A percentile compares a stretch with the other conserved stretches of the same genome.
These are phyloP conservation scores for Pichia ethanolica DNA, from an alignment of 805 yeast species.

Conservation along the genomic window DNA sequence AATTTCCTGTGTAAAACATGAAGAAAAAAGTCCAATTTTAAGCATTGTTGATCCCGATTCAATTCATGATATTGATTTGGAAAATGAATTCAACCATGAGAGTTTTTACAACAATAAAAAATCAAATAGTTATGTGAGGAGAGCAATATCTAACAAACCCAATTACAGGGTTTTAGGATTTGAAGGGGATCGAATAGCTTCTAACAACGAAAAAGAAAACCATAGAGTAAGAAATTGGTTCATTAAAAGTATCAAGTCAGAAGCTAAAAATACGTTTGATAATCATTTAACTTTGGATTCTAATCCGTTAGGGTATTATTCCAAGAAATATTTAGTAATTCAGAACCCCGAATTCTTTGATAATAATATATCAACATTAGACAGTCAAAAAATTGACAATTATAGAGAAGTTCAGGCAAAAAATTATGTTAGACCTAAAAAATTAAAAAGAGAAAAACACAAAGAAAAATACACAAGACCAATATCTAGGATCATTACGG, in stretches of 20 bases:
- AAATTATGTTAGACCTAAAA: background rate
- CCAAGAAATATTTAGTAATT: background rate
- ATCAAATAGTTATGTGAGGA: background rate
- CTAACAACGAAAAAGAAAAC: background rate
- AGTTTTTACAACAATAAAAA: background rate
- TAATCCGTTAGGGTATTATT: background rate
- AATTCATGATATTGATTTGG: background rate
- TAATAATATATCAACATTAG: background rate
- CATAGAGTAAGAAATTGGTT: background rate
- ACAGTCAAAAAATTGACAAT: background rate
- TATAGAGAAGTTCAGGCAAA: background rate
- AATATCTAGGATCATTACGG: background rate
- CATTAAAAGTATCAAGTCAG: background rate
- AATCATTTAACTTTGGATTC: background rate
- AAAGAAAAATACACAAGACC: background rate
- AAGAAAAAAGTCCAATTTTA: too few species aligned
- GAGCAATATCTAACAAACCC: background rate
- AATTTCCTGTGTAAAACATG: too few species aligned
- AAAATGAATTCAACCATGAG: background rate
- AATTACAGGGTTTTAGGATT: background rate
- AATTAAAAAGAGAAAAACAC: background rate
- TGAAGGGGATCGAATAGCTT: background rate
- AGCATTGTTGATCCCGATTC: background rate
- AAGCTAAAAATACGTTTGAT: background rate
- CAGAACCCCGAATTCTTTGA: constrained; percentile 3